Base-by-base conservation (phyloP, 1,139 yeast species). In the Blastobotrys persicus region DNA sequence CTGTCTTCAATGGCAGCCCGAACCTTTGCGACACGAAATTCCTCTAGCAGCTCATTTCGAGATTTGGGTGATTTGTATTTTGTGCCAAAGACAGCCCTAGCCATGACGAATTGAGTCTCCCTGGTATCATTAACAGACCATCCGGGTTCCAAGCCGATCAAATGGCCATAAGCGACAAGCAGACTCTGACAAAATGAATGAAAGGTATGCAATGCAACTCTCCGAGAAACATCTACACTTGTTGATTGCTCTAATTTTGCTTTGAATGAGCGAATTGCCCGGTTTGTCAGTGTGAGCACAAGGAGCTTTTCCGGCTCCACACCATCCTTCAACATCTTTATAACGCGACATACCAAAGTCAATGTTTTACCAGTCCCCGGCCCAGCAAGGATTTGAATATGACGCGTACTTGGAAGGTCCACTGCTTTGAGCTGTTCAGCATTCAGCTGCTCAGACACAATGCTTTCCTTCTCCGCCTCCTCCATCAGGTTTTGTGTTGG, bases 361-460 rank as follows among this genome's bases (percentile, higher is more conserved):
- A 82, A 84, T 2, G 97, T 89, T 65, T 89, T 86, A 3, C 77
- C 78, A 1, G 83, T 85, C 1, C 98, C 97, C 0, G 97, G 97
- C 0, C 97, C 97, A 0, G 97, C 97, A 31, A 88, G 75, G 23
- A 89, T 80, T 64, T 88, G 95, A 33, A 88, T 70, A 31, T 78
- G 75, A 0, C 80, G 78, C 23, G 69, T 60, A 1, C 70, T 61
- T 0, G 83, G 77, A 3, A 81, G 73, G 1, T 76, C 71, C 1
- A 83, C 91, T 0, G 95, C 95, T 46, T 65, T 56, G n/a, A 58
- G 60, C 63, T 88, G 96, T 40, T 74, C 74, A 1, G 60, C 64
- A 59, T 88, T 88, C 51, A 88, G 72, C 26, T 13, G 6, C n/a
- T 16, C 23, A 6, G 18, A 18, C 20, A 5, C 28, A 23, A 6